Percentiles rank a stretch among this genome's conserved stretches.
phyloP scores from a whole-genome alignment of 305 asterid species.

The Ajuga reptans region DNA sequence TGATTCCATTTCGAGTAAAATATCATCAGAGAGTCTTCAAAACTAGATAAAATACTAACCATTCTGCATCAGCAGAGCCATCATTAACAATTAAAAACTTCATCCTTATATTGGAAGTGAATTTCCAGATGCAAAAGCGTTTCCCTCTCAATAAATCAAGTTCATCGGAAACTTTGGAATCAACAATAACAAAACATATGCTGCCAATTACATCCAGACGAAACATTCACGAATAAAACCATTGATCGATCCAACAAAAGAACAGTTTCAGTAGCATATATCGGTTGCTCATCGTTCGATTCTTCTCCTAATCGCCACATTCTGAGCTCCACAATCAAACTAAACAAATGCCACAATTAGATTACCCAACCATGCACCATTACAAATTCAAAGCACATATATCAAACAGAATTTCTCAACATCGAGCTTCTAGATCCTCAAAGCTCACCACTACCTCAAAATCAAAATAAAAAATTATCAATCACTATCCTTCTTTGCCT shows the following conservation, averaged over 20 bases:
- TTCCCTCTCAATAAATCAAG: background rate
- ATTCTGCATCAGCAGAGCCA: background rate
- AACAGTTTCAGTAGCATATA: background rate
- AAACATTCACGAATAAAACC: background rate
- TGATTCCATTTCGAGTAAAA: background rate
- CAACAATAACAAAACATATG: background rate
- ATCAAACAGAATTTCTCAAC: background rate
- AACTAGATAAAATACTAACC: background rate
- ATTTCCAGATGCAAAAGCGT: background rate
- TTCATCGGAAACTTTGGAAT: background rate
- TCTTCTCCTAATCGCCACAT: background rate
- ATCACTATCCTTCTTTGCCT: constrained; percentile 16
- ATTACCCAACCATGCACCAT: constrained; percentile 17
- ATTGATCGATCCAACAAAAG: background rate
- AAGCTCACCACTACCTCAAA: constrained; percentile 14
- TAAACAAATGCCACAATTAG: constrained; percentile 19
- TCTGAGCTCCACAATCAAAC: constrained; percentile 10
- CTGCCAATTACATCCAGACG: background rate
- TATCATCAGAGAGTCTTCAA: constrained; percentile 11
- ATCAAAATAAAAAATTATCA: constrained; percentile 13
- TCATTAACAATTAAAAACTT: background rate
- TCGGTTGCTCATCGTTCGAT: background rate
- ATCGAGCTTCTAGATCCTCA: constrained; percentile 29
- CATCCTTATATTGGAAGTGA: background rate
- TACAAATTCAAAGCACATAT: constrained; percentile 13